phyloP scores from a whole-genome alignment of 495 filamentous ascomycete genomes.

The Penicillium daleae region DNA sequence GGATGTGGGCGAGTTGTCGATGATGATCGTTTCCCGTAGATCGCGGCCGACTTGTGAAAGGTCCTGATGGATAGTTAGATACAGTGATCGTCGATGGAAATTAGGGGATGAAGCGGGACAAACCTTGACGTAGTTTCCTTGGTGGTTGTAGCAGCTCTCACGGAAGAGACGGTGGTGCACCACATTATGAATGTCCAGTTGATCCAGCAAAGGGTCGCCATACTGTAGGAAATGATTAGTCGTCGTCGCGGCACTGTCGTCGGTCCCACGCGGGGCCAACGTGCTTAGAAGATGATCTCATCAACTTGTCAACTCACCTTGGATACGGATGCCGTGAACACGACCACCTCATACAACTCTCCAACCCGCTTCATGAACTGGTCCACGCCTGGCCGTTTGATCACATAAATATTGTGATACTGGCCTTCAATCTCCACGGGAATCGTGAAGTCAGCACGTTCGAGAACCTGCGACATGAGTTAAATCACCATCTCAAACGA shows the following conservation, averaged over 20 bases:
- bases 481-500: background rate
- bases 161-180: constrained; percentile 96
- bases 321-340: constrained; percentile 98
- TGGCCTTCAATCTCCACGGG: constrained; percentile 99
- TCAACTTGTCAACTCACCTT: constrained; percentile 65
- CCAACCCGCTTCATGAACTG: constrained; percentile 99
- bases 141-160: constrained; percentile 98
- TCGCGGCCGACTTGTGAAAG: constrained; percentile 96
- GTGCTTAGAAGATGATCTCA: background rate
- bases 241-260: constrained; percentile 13
- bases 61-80: constrained; percentile 57
- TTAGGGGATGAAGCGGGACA: constrained; percentile 5
- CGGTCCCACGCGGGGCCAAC: background rate
- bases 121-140: constrained; percentile 98
- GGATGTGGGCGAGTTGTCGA: constrained; percentile 98
- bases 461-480: constrained; percentile 71
- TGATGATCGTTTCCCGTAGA: constrained; percentile 97
- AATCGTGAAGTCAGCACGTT: constrained; percentile 98
- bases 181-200: constrained; percentile 95
- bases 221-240: constrained; percentile 60
- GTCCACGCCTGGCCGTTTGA: constrained; percentile 96
- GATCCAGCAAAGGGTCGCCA: constrained; percentile 93
- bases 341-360: constrained; percentile 97
- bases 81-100: background rate
- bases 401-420: constrained; percentile 99